phyloP scores from a whole-genome alignment of 1,284 basidiomycete genomes.

The Malassezia vespertilionis region DNA sequence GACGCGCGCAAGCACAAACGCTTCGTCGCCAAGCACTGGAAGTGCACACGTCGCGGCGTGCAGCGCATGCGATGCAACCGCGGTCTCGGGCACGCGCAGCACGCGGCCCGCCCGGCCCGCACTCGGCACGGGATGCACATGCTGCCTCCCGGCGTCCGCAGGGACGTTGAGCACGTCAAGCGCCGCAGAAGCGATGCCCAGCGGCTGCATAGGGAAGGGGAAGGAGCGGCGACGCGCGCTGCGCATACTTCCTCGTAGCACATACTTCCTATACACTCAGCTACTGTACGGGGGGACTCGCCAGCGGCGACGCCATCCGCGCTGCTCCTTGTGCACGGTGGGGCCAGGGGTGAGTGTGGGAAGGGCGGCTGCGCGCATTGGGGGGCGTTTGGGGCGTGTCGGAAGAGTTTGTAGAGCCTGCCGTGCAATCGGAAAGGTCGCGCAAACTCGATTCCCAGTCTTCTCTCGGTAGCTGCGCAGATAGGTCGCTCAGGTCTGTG shows the following conservation, averaged over 20 bases:
- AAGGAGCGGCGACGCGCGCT: background rate
- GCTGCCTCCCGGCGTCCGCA: background rate
- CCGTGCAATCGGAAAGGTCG: background rate
- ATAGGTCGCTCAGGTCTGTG: background rate
- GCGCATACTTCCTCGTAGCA: background rate
- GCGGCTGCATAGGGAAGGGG: constrained; percentile 11
- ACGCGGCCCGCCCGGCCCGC: background rate
- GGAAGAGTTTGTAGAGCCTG: no score
- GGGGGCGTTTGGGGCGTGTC: background rate
- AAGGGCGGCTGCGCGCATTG: background rate
- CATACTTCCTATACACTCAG: no score
- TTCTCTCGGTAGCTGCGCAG: constrained; percentile 1
- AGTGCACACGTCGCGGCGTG: constrained; percentile 9
- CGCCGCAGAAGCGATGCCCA: constrained; percentile 15
- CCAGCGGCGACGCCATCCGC: background rate
- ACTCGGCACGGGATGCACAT: constrained; percentile 6
- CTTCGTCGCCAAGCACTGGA: constrained; percentile 8
- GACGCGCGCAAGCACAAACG: constrained; percentile 25
- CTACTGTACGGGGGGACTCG: background rate
- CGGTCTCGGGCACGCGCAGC: background rate
- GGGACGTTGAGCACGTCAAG: constrained; percentile 14
- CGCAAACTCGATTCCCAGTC: background rate
- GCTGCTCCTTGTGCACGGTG: no score
- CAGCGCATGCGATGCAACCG: constrained; percentile 5
- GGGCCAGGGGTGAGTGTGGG: no score